These are phyloP conservation scores for Secale cereale DNA, from an alignment of 176 grass and related monocot genomes.

Conservation along the genomic window DNA sequence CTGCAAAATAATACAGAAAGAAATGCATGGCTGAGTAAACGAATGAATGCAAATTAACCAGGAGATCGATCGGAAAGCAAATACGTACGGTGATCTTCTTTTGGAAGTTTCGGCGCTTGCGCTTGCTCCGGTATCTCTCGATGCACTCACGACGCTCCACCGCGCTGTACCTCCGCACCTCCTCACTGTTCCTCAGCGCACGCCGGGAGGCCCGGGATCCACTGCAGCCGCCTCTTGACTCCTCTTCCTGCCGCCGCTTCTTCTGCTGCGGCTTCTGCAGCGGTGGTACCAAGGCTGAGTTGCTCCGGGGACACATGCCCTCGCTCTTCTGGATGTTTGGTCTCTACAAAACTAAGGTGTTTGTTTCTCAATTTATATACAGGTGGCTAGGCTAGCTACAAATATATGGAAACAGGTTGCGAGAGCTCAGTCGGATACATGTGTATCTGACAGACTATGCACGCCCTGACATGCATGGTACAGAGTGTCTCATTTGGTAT, in stretches of 20 bases:
- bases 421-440: neutral
- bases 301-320: neutral
- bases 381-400: neutral
- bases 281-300: neutral
- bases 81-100: conserved; percentile 79
- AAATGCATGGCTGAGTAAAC: neutral
- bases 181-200: neutral
- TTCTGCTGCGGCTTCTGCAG: neutral
- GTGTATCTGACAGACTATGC: neutral
- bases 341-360: neutral
- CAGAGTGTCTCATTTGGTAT: conserved; percentile 9
- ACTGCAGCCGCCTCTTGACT: neutral
- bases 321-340: neutral
- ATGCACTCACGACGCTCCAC: conserved; percentile 75
- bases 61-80: neutral
- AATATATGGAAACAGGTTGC: neutral
- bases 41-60: neutral
- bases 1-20: conserved; percentile 8
- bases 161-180: conserved; percentile 33
- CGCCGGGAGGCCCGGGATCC: neutral
- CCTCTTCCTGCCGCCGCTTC: too few relatives aligned
- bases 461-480: neutral
- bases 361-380: neutral
- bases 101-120: conserved; percentile 78
- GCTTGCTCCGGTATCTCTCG: conserved; percentile 76